Evolutionary conservation across 805 yeast genomes (phyloP).

Genomic region (Clavispora phyllophila): DNA sequence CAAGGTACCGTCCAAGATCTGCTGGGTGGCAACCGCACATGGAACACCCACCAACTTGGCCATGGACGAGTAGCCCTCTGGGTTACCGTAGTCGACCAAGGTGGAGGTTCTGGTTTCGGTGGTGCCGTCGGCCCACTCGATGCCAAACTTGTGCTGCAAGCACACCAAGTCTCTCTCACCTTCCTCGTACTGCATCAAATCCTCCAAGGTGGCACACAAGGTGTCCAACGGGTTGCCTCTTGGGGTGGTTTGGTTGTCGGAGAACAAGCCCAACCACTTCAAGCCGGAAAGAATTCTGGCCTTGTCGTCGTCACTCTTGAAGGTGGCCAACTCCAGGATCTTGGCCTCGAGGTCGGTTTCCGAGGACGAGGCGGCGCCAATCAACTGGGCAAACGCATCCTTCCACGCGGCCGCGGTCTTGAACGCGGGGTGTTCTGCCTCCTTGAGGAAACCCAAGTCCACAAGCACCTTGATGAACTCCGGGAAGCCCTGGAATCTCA

Average conservation of each 20-base stretch:
- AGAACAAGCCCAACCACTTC: constrained; percentile 91
- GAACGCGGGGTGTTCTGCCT: constrained; percentile 60
- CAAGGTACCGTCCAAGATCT: constrained; percentile 76
- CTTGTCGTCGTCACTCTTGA: constrained; percentile 78
- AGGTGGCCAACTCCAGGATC: constrained; percentile 71
- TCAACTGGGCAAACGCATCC: constrained; percentile 70
- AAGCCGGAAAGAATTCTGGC: constrained; percentile 83
- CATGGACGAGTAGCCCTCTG: constrained; percentile 91
- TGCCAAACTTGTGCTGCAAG: constrained; percentile 96
- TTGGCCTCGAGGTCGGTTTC: constrained; percentile 72
- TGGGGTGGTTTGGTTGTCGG: constrained; percentile 71
- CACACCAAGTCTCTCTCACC: constrained; percentile 94
- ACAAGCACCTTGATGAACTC: constrained; percentile 94
- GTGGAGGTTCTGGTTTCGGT: constrained; percentile 93
- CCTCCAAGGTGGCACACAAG: constrained; percentile 92
- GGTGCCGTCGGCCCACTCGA: constrained; percentile 91
- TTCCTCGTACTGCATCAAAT: constrained; percentile 90
- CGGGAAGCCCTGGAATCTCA: constrained; percentile 98
- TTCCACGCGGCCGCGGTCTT: constrained; percentile 71
- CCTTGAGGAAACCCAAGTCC: constrained; percentile 88
- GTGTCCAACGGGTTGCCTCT: constrained; percentile 95
- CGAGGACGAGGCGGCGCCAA: constrained; percentile 66
- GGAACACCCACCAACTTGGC: constrained; percentile 98
- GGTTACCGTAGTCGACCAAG: constrained; percentile 87
- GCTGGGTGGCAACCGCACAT: constrained; percentile 90